Percentiles rank a stretch among this genome's conserved stretches.
Conservation (phyloP, 225 moss, liverwort and hornwort species). For the Bryum argenteum region DNA sequence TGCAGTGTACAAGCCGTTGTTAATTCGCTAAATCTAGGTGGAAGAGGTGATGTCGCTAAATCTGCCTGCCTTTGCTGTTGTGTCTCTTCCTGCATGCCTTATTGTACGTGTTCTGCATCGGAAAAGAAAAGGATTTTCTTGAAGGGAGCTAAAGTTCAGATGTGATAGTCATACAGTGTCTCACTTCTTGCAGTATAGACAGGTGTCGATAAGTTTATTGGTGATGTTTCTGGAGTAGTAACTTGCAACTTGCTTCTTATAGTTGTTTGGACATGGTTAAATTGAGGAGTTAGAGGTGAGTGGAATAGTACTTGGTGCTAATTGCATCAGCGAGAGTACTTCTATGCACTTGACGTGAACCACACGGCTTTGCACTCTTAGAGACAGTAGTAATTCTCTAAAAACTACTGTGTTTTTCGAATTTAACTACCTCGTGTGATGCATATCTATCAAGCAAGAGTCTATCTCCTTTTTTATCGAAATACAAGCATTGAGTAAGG, state of each 20-base stretch:
- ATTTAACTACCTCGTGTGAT: constrained; percentile 6
- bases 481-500: background rate
- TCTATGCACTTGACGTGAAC: background rate
- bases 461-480: background rate
- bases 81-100: constrained; percentile 20
- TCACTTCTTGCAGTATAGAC: background rate
- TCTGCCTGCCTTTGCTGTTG: constrained; percentile 13
- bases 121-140: background rate
- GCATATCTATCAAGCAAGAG: background rate
- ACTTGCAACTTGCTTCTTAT: constrained; percentile 3
- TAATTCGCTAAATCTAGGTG: constrained; percentile 61
- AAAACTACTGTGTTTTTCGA: background rate
- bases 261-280: constrained; percentile 17
- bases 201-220: background rate
- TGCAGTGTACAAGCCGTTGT: constrained; percentile 86
- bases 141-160: background rate
- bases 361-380: background rate
- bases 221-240: constrained; percentile 10
- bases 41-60: constrained; percentile 56
- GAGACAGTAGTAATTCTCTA: background rate
- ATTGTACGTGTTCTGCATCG: background rate
- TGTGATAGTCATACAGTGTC: background rate
- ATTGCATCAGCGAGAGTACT: background rate
- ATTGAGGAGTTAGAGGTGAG: background rate
- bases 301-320: constrained; percentile 5